Base-by-base conservation (phyloP, 2,329 filamentous ascomycete species). In the Hypomyces perniciosus region DNA sequence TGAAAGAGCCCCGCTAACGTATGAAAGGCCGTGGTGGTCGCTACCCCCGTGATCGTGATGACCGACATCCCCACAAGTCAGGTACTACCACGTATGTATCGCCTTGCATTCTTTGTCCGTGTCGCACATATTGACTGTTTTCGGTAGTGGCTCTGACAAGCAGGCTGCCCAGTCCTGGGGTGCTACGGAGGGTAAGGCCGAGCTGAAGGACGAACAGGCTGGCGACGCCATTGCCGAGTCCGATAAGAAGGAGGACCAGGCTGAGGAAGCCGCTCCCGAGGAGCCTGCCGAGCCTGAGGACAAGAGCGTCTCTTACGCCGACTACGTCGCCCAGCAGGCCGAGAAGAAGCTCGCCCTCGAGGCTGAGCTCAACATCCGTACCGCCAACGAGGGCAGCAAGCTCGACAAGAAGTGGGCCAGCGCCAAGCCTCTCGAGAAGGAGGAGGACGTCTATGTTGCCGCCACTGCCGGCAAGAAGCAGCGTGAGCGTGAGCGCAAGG, bases 141-240 rank as follows among this genome's bases (percentile, higher is more conserved):
- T 34, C 34, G 54, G 31, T 50, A 89, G 87, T 65, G 86, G 88
- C 59, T 86, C 87, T 65, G 86, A 90, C 63, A 95, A 95, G 83
- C 86, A 92, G 74, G 84, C 86, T 68, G 87, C 84, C 66, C 88
- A 92, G 72, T 87, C 88, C 63, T 97, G 92, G 90, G 93, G 92
- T 63, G 85, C 82, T 66, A 79, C 80, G 62, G 86, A 89, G 67
- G 93, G 90, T 64, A 77, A 85, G 56, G 86, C 86, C 66, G 90
- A 95, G 75, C 84, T 87, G 74, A 87, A 87, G 67, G 93, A 97
- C 64, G 93, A 97, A 80, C 83, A 89, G 73, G 90, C 86, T 62
- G 93, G 87, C 62, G 90, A 95, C 71, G 86, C 83, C 62, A 95
- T 96, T 62, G 93, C 93, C 61, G 81, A 89, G 73, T 76, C 79